These are phyloP conservation scores for Teunomyces lycoperdinae DNA, from an alignment of 805 yeast genomes.

Conservation along the genomic window DNA sequence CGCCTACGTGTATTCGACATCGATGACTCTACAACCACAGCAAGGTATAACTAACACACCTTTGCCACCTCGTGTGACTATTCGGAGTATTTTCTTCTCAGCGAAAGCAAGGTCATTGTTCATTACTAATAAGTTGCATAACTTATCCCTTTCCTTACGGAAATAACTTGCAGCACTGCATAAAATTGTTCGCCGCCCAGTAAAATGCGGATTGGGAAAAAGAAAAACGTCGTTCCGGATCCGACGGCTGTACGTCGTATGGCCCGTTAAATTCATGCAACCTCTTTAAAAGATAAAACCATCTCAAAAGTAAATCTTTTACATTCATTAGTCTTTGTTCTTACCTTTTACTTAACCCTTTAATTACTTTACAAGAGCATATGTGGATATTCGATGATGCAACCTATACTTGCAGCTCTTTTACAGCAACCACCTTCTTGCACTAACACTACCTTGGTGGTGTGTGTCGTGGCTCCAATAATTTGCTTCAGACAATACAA, in stretches of 20 bases:
- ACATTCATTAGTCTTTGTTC: background rate
- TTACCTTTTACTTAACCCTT: background rate
- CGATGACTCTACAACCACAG: background rate
- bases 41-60: no score
- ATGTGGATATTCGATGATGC: background rate
- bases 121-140: background rate
- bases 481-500: background rate
- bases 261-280: background rate
- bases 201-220: slow-evolving; percentile 1
- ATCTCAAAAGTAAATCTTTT: background rate
- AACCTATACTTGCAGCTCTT: background rate
- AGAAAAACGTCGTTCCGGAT: slow-evolving; percentile 3
- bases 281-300: background rate
- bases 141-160: background rate
- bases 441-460: background rate
- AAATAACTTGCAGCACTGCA: background rate
- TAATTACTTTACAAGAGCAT: background rate
- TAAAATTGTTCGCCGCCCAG: background rate
- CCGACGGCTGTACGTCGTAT: background rate
- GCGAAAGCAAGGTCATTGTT: no score
- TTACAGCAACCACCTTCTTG: background rate
- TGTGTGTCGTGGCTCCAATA: background rate
- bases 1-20: background rate
- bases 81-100: no score
- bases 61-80: no score